Evolutionary conservation across 805 yeast genomes (phyloP), one percentile per base, ranked within the genome.

Genomic region (Teunomyces lycoperdinae): DNA sequence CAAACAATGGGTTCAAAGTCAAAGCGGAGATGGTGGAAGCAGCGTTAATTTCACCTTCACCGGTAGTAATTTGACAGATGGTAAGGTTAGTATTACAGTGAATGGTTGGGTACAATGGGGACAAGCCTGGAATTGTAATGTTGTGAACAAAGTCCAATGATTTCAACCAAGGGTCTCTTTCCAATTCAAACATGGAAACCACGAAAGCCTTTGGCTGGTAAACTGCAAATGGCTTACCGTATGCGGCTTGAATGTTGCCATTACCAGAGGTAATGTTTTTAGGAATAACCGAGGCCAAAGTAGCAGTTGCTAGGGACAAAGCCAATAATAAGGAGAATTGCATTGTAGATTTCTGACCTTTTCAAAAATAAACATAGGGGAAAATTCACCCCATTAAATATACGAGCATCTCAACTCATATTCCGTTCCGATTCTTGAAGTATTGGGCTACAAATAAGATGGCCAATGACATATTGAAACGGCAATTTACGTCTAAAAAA

Each of bases 21-120:
- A 83, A 64, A 5, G 87, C 83, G 36, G 78, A 73, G 49, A 82
- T 60, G 20, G 85, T 70, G 24, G 81, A 52, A 11, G 87, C 87
- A 33, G 87, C 87, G 56, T 83, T 83, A 54, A 81, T 76, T 61
- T 83, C 87, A 53, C 83, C 84, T 66, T 82, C 87, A 46, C 88
- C 88, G n/a, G 84, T 79, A 40, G 85, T 80, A 46, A 82, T 58
- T 58, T 80, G 82, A 70, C 87, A 83, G 27, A 83, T 61, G 27
- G 77, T 61, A 66, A 73, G 77, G 66, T 80, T 71, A 31, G 67
- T 56, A 48, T 75, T 76, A 65, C 87, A 83, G 67, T 77, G 80
- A 44, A 83, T 69, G 16, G 70, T 58, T 30, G 86, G 85, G 69
- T 74, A 82, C 30, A 75, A 52, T 27, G 85, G 85, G 13, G 86